phyloP scores from a whole-genome alignment of 352 stramenopile genomes.

The Phytophthora meadii region DNA sequence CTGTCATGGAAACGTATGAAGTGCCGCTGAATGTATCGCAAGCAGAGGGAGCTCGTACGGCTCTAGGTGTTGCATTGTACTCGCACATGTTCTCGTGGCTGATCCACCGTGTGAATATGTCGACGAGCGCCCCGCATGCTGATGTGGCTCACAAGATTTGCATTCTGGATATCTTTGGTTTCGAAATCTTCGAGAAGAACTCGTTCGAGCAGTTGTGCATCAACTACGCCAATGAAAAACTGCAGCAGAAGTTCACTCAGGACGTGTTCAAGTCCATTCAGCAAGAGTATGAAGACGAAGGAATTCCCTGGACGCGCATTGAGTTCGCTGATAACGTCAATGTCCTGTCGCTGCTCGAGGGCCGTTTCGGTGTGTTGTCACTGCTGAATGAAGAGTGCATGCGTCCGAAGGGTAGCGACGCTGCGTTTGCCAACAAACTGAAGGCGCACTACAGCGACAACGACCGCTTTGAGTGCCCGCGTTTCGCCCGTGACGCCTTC shows the following conservation, averaged over 20 bases:
- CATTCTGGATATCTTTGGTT: conserved; percentile 98
- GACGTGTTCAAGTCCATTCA: conserved; percentile 96
- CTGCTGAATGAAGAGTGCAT: conserved; percentile 96
- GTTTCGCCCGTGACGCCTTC: conserved; percentile 90
- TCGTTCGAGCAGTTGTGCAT: conserved; percentile 97
- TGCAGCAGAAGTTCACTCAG: conserved; percentile 95
- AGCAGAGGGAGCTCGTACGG: conserved; percentile 78
- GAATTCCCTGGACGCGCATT: conserved; percentile 92
- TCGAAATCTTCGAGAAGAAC: conserved; percentile 97
- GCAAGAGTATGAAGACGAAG: conserved; percentile 96
- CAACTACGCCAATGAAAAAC: conserved; percentile 97
- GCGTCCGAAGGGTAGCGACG: conserved; percentile 88
- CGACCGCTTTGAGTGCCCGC: conserved; percentile 85
- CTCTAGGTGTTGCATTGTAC: conserved; percentile 90
- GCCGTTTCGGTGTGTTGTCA: conserved; percentile 87
- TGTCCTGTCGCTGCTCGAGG: conserved; percentile 92
- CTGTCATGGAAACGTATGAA: conserved; percentile 82
- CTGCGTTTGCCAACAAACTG: conserved; percentile 88
- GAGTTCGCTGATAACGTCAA: conserved; percentile 93
- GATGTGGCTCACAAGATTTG: conserved; percentile 81
- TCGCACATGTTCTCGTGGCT: conserved; percentile 97
- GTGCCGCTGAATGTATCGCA: conserved; percentile 88
- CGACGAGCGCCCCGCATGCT: conserved; percentile 62
- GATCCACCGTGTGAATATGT: conserved; percentile 89
- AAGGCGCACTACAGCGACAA: conserved; percentile 91